Percentiles rank a stretch among this genome's conserved stretches.
Evolutionary conservation across 2,329 filamentous ascomycete species (phyloP).

Genomic region (Aaosphaeria pasadenensis): DNA sequence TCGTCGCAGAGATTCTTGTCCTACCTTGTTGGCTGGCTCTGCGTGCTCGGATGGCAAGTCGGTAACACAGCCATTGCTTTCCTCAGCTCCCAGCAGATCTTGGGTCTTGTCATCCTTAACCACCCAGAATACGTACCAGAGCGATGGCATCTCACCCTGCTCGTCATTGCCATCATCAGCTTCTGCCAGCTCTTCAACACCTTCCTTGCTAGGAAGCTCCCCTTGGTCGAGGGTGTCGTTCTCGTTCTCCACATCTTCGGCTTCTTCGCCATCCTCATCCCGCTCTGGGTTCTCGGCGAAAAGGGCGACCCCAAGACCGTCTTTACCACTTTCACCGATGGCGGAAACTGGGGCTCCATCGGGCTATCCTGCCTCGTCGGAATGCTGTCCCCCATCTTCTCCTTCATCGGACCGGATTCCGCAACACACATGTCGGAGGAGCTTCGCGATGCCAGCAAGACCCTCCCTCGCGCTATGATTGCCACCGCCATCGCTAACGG

Average conservation of each 20-base stretch:
- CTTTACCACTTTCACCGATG: conserved; percentile 46
- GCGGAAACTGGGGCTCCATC: conserved; percentile 38
- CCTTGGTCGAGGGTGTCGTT: conserved; percentile 42
- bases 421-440: conserved; percentile 36
- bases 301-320: conserved; percentile 37
- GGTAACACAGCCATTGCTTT: conserved; percentile 9
- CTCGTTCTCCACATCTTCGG: conserved; percentile 46
- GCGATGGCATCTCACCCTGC: conserved; percentile 45
- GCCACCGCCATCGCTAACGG: conserved; percentile 35
- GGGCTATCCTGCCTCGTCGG: conserved; percentile 43
- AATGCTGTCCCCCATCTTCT: conserved; percentile 26
- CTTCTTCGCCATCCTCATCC: conserved; percentile 45
- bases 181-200: conserved; percentile 39
- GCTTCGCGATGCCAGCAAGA: conserved; percentile 19
- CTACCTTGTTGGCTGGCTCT: conserved; percentile 11
- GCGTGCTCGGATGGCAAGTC: conserved; percentile 11
- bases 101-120: conserved; percentile 9
- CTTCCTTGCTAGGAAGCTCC: conserved; percentile 38
- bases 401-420: conserved; percentile 33
- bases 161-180: conserved; percentile 40
- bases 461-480: conserved; percentile 37
- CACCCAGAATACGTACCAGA: conserved; percentile 24
- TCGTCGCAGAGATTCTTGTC: conserved; percentile 19
- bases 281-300: conserved; percentile 21
- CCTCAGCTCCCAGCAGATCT: conserved; percentile 7